These are phyloP conservation scores for Cinnamomum micranthum DNA, from an alignment of 164 flowering plant genomes.

Conservation along the genomic window DNA sequence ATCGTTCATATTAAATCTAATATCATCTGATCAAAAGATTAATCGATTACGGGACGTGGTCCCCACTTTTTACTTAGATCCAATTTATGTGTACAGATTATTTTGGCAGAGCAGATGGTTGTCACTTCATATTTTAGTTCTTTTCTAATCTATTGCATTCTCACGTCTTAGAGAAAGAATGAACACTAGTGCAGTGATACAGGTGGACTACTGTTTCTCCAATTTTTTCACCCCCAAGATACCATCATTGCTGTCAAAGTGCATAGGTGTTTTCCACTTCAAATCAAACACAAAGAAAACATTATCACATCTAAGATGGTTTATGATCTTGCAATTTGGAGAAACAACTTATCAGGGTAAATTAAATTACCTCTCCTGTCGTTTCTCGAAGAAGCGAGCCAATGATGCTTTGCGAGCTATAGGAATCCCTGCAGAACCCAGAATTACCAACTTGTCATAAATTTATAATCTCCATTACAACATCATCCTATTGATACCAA, in stretches of 20 bases:
- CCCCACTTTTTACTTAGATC: too few species aligned
- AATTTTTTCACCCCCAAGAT: not conserved
- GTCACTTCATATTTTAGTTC: too few species aligned
- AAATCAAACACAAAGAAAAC: not conserved
- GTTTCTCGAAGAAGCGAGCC: slow-evolving; percentile 85
- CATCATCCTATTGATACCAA: not conserved
- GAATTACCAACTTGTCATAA: not conserved
- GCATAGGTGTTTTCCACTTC: not conserved
- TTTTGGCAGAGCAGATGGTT: too few species aligned
- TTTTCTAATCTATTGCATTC: too few species aligned
- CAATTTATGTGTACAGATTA: too few species aligned
- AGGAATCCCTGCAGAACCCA: slow-evolving; percentile 52
- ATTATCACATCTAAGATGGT: not conserved
- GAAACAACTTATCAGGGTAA: not conserved
- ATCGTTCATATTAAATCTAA: not conserved
- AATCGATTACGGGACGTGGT: too few species aligned
- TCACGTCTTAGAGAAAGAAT: too few species aligned
- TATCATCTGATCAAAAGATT: too few species aligned
- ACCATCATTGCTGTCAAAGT: too few species aligned
- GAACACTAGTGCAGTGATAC: too few species aligned
- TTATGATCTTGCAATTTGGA: too few species aligned
- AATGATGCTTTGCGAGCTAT: slow-evolving; percentile 84
- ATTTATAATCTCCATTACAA: not conserved
- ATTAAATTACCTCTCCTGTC: slow-evolving; percentile 74
- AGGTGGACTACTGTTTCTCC: not conserved